Conservation (phyloP, 371 early-diverging fungal genomes). For the Conidiobolus incongruus region DNA sequence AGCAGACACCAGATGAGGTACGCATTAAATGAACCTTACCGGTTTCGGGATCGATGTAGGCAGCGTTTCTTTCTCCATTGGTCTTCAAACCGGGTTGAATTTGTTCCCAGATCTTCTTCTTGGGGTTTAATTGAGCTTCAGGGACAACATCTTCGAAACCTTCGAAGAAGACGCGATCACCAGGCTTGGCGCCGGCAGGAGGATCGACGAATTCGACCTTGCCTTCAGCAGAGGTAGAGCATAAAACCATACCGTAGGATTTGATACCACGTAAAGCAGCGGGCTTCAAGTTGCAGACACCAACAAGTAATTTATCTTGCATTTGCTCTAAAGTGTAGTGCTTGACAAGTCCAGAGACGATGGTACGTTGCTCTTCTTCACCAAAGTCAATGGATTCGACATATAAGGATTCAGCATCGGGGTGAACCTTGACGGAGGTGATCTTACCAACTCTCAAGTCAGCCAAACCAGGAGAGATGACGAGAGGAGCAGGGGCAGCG, state of each 20-base stretch:
- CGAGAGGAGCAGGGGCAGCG: slow-evolving; percentile 6
- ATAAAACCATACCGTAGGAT: slow-evolving; percentile 87
- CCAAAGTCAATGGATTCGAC: slow-evolving; percentile 87
- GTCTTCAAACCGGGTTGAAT: slow-evolving; percentile 85
- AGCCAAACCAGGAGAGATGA: slow-evolving; percentile 36
- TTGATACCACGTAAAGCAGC: slow-evolving; percentile 86
- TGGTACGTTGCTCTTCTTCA: slow-evolving; percentile 64
- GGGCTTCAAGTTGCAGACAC: slow-evolving; percentile 85
- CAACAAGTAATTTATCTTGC: slow-evolving; percentile 28
- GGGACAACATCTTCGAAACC: slow-evolving; percentile 59
- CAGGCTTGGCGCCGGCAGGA: slow-evolving; percentile 64
- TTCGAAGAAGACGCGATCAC: slow-evolving; percentile 76
- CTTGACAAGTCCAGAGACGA: slow-evolving; percentile 84
- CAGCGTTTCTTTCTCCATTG: slow-evolving; percentile 50
- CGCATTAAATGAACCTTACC: slow-evolving; percentile 29
- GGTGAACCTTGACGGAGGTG: slow-evolving; percentile 60
- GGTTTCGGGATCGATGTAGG: slow-evolving; percentile 35
- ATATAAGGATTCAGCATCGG: slow-evolving; percentile 81
- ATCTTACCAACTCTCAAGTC: slow-evolving; percentile 88
- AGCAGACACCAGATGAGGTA: slow-evolving; percentile 27
- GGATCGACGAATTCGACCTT: slow-evolving; percentile 82
- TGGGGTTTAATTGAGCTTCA: slow-evolving; percentile 79
- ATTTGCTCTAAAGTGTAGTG: slow-evolving; percentile 74
- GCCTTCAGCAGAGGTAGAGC: slow-evolving; percentile 67
- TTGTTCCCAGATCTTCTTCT: slow-evolving; percentile 93